Percentiles rank a stretch among this genome's conserved stretches.
Conservation (phyloP, 768 basidiomycete species). For the Chlorophyllum brunneum region DNA sequence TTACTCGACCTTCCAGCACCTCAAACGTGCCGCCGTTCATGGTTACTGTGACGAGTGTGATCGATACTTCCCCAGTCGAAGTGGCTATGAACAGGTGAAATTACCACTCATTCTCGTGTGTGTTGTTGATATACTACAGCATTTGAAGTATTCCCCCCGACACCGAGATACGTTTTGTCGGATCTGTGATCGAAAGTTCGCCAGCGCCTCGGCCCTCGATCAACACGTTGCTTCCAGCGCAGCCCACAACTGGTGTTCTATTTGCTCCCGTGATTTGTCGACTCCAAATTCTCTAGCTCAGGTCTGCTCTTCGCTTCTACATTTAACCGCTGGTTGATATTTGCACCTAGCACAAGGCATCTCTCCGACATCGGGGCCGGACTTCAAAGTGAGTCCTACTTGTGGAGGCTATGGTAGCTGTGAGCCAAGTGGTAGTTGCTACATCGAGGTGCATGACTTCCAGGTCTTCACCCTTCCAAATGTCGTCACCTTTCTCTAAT, state of each 20-base stretch:
- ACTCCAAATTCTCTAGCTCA: conserved; percentile 31
- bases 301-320: conserved; percentile 41
- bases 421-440: too few relatives aligned
- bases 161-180: conserved; percentile 2
- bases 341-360: conserved; percentile 37
- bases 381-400: conserved; percentile 24
- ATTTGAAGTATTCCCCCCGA: not conserved
- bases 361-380: conserved; percentile 30
- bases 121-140: too few relatives aligned
- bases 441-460: too few relatives aligned
- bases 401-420: too few relatives aligned
- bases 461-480: too few relatives aligned
- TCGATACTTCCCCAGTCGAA: not conserved
- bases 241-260: conserved; percentile 12
- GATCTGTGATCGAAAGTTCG: not conserved
- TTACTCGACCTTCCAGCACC: not conserved
- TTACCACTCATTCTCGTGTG: too few relatives aligned
- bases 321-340: conserved; percentile 27
- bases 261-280: conserved; percentile 14
- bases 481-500: too few relatives aligned
- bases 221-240: not conserved
- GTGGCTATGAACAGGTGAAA: not conserved
- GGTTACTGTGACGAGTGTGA: not conserved
- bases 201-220: not conserved
- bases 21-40: not conserved